These are phyloP conservation scores for Globisporangium spiculum DNA, from an alignment of 352 stramenopile genomes.

Conservation along the genomic window DNA sequence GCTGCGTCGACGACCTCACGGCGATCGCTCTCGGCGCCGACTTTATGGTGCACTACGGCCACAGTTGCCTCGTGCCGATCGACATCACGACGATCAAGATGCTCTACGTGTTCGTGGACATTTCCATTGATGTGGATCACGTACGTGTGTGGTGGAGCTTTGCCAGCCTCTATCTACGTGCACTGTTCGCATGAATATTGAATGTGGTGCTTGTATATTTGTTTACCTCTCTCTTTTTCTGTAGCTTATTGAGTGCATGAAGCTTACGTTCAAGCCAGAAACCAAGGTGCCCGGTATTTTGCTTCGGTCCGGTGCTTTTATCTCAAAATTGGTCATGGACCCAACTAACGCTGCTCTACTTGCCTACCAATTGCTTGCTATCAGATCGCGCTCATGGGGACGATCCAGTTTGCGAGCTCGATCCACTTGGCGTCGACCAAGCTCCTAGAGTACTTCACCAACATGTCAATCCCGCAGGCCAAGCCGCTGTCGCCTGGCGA, in stretches of 20 bases:
- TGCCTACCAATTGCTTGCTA: not conserved
- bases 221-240: not conserved
- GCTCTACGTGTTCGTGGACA: slow-evolving; percentile 99
- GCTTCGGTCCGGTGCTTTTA: not conserved
- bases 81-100: slow-evolving; percentile 94
- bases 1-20: slow-evolving; percentile 98
- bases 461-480: slow-evolving; percentile 91
- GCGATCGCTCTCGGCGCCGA: slow-evolving; percentile 94
- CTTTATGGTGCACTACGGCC: slow-evolving; percentile 99
- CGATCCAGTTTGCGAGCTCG: slow-evolving; percentile 94
- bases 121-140: slow-evolving; percentile 97
- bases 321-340: not conserved
- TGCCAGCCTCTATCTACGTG: not conserved
- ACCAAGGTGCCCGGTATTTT: slow-evolving; percentile 46
- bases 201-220: not conserved
- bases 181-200: not conserved
- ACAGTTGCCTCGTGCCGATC: slow-evolving; percentile 98
- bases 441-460: slow-evolving; percentile 78
- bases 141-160: slow-evolving; percentile 28
- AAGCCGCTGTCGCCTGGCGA: slow-evolving; percentile 97
- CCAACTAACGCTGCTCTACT: not conserved
- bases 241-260: slow-evolving; percentile 94
- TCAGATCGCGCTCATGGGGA: slow-evolving; percentile 93
- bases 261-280: slow-evolving; percentile 80
- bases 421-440: slow-evolving; percentile 81